Evolutionary conservation across 176 grass and related monocot genomes (phyloP).

Genomic region (Luzula sylvatica): DNA sequence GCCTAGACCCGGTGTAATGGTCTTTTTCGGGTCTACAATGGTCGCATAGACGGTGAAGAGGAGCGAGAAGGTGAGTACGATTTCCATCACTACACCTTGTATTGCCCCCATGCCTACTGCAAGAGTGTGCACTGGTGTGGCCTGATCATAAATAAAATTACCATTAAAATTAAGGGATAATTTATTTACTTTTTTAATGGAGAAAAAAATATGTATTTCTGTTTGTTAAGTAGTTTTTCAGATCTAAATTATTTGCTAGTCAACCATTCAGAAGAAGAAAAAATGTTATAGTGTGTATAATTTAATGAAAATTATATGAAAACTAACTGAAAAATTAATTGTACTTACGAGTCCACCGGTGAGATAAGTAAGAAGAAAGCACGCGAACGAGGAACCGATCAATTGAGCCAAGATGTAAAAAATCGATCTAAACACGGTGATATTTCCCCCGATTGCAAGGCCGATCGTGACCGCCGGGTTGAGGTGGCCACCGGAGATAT

Average conservation of each 20-base stretch:
- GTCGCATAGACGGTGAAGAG: slow-evolving; percentile 73
- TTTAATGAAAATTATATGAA: not conserved
- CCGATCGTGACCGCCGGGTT: slow-evolving; percentile 76
- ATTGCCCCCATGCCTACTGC: slow-evolving; percentile 27
- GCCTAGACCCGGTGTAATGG: slow-evolving; percentile 20
- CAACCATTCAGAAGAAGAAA: too few relatives aligned
- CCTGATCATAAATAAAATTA: slow-evolving; percentile 28
- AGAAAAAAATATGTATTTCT: not conserved
- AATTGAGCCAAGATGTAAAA: slow-evolving; percentile 60
- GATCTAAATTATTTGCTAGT: not conserved
- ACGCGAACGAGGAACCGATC: slow-evolving; percentile 38
- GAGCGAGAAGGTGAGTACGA: slow-evolving; percentile 74
- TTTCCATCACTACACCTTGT: slow-evolving; percentile 59
- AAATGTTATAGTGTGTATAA: not conserved
- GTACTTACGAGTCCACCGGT: slow-evolving; percentile 27
- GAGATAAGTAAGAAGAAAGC: slow-evolving; percentile 65
- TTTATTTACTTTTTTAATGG: not conserved
- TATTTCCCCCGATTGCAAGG: slow-evolving; percentile 49
- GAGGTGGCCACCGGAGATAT: slow-evolving; percentile 77
- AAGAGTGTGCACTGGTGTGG: slow-evolving; percentile 51
- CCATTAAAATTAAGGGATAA: not conserved
- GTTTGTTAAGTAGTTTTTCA: not conserved
- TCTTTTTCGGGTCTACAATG: slow-evolving; percentile 44
- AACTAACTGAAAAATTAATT: not conserved
- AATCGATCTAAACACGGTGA: slow-evolving; percentile 55